These are phyloP conservation scores for Hirsutella thompsonii DNA, from an alignment of 2,329 filamentous ascomycete genomes.

Conservation along the genomic window DNA sequence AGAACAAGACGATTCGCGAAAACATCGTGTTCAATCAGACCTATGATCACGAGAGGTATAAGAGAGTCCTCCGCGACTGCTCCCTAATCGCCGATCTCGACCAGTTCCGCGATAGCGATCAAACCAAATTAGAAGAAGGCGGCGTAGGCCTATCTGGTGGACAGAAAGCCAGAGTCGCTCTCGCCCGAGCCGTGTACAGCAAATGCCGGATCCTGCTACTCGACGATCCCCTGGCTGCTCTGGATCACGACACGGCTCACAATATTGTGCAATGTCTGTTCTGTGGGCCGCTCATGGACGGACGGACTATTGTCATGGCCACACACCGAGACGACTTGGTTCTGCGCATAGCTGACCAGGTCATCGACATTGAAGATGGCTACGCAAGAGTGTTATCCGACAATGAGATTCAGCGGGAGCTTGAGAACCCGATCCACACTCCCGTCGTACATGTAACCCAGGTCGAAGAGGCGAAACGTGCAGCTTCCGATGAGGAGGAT, in stretches of 20 bases:
- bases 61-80: conserved; percentile 47
- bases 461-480: conserved; percentile 11
- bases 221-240: conserved; percentile 49
- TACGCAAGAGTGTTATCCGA: conserved; percentile 35
- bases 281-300: conserved; percentile 44
- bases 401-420: conserved; percentile 28
- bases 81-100: conserved; percentile 42
- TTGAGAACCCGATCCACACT: conserved; percentile 22
- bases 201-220: conserved; percentile 42
- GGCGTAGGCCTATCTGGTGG: conserved; percentile 51
- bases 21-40: conserved; percentile 51
- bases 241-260: conserved; percentile 50
- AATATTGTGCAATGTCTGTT: conserved; percentile 50
- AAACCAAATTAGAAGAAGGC: conserved; percentile 47
- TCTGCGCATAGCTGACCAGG: conserved; percentile 56
- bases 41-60: conserved; percentile 42
- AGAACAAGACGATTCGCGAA: conserved; percentile 51
- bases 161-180: conserved; percentile 47
- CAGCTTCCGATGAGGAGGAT: conserved; percentile 21
- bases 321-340: conserved; percentile 73
- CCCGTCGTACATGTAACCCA: conserved; percentile 2
- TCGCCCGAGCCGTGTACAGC: conserved; percentile 51
- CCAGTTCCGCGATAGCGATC: conserved; percentile 42
- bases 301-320: conserved; percentile 63
- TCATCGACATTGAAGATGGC: conserved; percentile 56